A percentile compares a stretch with the other conserved stretches of the same genome.
phyloP scores from a whole-genome alignment of 2,329 filamentous ascomycete species.

The Fusarium luffae region DNA sequence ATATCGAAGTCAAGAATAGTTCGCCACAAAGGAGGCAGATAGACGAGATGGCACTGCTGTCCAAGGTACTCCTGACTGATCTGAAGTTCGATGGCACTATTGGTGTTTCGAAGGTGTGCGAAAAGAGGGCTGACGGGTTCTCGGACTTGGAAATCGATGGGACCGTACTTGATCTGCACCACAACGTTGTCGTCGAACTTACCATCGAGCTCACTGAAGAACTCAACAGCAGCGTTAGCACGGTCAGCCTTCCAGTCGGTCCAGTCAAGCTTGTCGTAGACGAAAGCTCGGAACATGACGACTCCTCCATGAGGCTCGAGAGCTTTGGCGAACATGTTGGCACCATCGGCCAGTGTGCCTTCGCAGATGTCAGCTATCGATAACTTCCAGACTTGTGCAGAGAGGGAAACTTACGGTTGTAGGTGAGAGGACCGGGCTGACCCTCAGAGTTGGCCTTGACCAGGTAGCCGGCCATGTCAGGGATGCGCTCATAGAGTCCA shows the following conservation, averaged over 20 bases:
- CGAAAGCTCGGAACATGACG: slow-evolving; percentile 78
- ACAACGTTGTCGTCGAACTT: slow-evolving; percentile 77
- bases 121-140: slow-evolving; percentile 75
- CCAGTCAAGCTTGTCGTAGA: slow-evolving; percentile 73
- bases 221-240: slow-evolving; percentile 76
- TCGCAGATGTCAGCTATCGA: not conserved
- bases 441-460: slow-evolving; percentile 80
- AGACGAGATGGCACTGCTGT: slow-evolving; percentile 76
- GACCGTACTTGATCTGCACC: slow-evolving; percentile 79
- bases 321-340: slow-evolving; percentile 67
- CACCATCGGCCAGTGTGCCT: slow-evolving; percentile 64
- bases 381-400: not conserved
- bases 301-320: slow-evolving; percentile 68
- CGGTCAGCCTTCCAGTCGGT: slow-evolving; percentile 64
- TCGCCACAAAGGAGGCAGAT: slow-evolving; percentile 75
- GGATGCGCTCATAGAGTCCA: slow-evolving; percentile 68
- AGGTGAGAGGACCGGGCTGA: slow-evolving; percentile 75
- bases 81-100: slow-evolving; percentile 70
- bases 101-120: slow-evolving; percentile 58
- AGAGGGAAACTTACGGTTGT: slow-evolving; percentile 59
- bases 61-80: slow-evolving; percentile 77
- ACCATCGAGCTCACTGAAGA: slow-evolving; percentile 71
- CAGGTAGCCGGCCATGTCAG: slow-evolving; percentile 75
- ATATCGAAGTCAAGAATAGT: slow-evolving; percentile 75
- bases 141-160: slow-evolving; percentile 79